phyloP scores from a whole-genome alignment of 2,329 filamentous ascomycete species.

The Sclerotinia trifoliorum region DNA sequence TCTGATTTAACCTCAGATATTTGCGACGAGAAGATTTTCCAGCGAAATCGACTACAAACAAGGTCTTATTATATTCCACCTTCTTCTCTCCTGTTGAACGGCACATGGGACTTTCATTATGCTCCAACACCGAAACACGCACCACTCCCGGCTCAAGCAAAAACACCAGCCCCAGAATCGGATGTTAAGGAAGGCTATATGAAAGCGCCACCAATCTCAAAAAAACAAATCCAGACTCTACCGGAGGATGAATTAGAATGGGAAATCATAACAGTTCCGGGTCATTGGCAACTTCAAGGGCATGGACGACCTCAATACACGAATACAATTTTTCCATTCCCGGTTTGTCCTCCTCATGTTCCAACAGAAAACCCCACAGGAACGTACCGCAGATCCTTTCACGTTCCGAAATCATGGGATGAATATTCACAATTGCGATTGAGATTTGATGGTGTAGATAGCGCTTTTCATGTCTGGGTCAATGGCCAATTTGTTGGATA shows the following conservation, averaged over 20 bases:
- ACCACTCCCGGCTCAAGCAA: slow-evolving; percentile 35
- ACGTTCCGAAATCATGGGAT: slow-evolving; percentile 45
- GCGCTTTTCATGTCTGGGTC: slow-evolving; percentile 67
- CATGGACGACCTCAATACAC: slow-evolving; percentile 64
- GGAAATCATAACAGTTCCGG: slow-evolving; percentile 55
- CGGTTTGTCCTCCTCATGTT: slow-evolving; percentile 61
- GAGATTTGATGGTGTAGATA: slow-evolving; percentile 70
- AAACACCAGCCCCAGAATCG: slow-evolving; percentile 8
- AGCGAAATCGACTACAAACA: slow-evolving; percentile 53
- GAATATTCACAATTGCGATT: slow-evolving; percentile 55
- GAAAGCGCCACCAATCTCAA: background rate
- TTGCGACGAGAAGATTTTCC: slow-evolving; percentile 51
- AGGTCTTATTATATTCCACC: slow-evolving; percentile 54
- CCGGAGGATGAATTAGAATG: slow-evolving; percentile 16
- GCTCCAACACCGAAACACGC: slow-evolving; percentile 48
- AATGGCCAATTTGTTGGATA: slow-evolving; percentile 66
- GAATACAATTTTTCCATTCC: slow-evolving; percentile 65
- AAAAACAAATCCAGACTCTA: background rate
- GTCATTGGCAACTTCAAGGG: slow-evolving; percentile 69
- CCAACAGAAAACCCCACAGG: slow-evolving; percentile 54
- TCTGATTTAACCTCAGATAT: slow-evolving; percentile 43
- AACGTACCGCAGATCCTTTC: slow-evolving; percentile 51
- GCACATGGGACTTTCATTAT: slow-evolving; percentile 57
- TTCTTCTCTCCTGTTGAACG: slow-evolving; percentile 52
- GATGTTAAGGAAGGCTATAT: slow-evolving; percentile 2